phyloP scores from a whole-genome alignment of 2,329 filamentous ascomycete genomes.

The Sporothrix variecibatus region DNA sequence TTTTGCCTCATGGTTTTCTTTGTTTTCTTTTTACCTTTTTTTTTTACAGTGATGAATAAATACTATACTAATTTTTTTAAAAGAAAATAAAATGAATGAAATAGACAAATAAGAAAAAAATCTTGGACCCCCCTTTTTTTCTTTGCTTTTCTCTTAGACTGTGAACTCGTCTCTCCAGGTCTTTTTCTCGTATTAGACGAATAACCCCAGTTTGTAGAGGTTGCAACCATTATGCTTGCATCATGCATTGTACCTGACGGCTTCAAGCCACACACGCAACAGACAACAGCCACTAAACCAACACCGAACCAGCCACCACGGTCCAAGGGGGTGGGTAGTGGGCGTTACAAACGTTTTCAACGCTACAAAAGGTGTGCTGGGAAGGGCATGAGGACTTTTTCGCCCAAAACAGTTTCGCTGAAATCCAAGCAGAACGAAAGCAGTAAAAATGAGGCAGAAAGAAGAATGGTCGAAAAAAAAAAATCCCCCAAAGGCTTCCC shows the following conservation, averaged over 20 bases:
- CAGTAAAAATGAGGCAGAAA: neutral
- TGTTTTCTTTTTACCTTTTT: neutral
- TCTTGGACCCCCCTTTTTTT: too few relatives aligned
- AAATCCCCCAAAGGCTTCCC: neutral
- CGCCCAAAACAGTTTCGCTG: neutral
- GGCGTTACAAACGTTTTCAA: neutral
- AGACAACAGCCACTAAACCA: neutral
- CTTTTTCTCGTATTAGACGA: neutral
- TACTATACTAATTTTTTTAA: neutral
- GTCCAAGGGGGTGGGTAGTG: neutral
- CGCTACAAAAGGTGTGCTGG: neutral
- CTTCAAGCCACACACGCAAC: constrained; percentile 13
- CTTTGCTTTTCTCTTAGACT: neutral
- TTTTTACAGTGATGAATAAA: neutral
- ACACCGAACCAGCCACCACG: neutral
- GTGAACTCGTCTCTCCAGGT: neutral
- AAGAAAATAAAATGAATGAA: too few relatives aligned
- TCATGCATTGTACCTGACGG: constrained; percentile 21
- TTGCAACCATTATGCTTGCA: constrained; percentile 7
- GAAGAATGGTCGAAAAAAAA: neutral
- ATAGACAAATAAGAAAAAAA: neutral
- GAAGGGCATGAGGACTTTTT: neutral
- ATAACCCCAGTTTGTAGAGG: neutral
- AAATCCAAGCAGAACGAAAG: neutral
- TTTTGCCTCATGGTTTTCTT: neutral